These are phyloP conservation scores for Leishmania tropica DNA, from an alignment of 208 protist species.

Conservation along the genomic window DNA sequence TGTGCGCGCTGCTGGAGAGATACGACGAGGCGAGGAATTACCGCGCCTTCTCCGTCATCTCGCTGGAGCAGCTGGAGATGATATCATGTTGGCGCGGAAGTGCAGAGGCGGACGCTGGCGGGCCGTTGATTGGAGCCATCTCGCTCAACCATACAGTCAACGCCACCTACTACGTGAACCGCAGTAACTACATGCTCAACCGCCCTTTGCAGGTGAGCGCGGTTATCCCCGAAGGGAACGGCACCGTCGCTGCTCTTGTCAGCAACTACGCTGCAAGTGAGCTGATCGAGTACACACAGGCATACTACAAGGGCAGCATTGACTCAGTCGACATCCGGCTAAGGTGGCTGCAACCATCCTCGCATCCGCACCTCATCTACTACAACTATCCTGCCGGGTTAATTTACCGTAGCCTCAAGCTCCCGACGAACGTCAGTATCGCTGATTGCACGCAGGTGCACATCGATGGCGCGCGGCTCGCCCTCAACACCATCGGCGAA, in stretches of 20 bases:
- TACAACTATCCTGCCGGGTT: constrained; percentile 9
- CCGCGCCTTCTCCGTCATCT: not conserved
- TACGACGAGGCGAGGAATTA: not conserved
- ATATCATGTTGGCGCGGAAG: constrained; percentile 5
- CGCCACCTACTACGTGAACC: constrained; percentile 10
- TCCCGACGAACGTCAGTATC: constrained; percentile 1
- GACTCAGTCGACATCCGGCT: constrained; percentile 10
- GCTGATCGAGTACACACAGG: not conserved
- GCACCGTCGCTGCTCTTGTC: not conserved
- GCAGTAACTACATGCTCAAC: not conserved
- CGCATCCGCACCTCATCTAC: constrained; percentile 15
- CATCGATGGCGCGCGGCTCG: constrained; percentile 10
- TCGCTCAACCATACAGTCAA: constrained; percentile 16
- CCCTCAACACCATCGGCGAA: not conserved
- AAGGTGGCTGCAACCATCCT: not conserved
- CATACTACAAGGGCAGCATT: constrained; percentile 18
- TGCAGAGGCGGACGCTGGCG: too few species aligned
- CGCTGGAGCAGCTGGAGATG: not conserved
- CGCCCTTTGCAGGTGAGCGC: not conserved
- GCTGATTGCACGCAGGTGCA: constrained; percentile 15
- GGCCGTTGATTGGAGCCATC: constrained; percentile 4
- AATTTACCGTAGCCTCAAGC: constrained; percentile 13
- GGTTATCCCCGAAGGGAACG: not conserved
- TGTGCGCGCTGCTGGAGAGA: not conserved
- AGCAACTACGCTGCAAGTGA: not conserved